Conservation (phyloP, 2,329 filamentous ascomycete genomes). For the Zymoseptoria tritici region DNA sequence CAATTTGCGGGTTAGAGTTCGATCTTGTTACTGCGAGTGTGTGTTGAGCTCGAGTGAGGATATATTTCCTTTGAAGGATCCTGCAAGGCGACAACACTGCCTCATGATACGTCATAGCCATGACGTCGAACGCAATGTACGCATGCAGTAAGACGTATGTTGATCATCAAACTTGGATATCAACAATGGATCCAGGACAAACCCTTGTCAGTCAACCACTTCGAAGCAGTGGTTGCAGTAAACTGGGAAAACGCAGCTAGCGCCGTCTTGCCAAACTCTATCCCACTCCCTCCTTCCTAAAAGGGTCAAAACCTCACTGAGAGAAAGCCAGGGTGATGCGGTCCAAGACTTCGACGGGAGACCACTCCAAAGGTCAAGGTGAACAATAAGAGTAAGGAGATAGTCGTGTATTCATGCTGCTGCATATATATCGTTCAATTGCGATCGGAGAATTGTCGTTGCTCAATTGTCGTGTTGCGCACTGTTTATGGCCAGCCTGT, state of each 20-base stretch:
- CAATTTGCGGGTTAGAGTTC: neutral
- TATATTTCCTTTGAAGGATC: neutral
- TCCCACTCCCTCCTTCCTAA: too few relatives aligned
- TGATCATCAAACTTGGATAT: neutral
- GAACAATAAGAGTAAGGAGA: neutral
- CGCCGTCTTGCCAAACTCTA: too few relatives aligned
- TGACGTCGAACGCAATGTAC: constrained; percentile 2
- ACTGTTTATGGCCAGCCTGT: neutral
- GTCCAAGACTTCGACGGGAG: too few relatives aligned
- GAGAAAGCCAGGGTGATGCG: too few relatives aligned
- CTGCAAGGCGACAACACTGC: neutral
- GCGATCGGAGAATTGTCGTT: neutral
- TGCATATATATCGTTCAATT: neutral
- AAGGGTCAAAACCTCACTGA: too few relatives aligned
- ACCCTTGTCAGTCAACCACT: too few relatives aligned
- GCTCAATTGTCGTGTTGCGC: neutral
- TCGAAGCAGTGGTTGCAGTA: too few relatives aligned
- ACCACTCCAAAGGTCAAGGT: too few relatives aligned
- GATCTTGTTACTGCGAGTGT: neutral
- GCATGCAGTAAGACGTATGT: neutral
- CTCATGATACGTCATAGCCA: neutral
- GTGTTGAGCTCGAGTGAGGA: neutral
- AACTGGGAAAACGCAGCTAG: too few relatives aligned
- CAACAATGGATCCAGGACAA: too few relatives aligned
- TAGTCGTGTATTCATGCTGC: neutral